These are phyloP conservation scores for Rhodotorula graminis DNA, from an alignment of 768 basidiomycete species.

Conservation along the genomic window DNA sequence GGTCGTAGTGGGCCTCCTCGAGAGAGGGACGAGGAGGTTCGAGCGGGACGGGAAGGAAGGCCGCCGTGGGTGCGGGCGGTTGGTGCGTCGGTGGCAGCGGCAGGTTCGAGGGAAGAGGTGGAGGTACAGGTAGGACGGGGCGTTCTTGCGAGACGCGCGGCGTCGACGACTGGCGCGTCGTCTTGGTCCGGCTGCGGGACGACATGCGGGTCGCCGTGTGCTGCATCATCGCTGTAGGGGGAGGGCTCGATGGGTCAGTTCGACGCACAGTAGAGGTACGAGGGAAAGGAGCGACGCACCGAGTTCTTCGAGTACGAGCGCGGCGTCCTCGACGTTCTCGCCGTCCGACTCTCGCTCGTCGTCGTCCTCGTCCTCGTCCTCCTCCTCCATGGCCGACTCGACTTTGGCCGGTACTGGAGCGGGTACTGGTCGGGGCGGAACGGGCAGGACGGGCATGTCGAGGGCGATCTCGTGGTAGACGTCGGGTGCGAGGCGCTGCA, in stretches of 20 bases:
- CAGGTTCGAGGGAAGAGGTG: not conserved
- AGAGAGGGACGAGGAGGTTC: too few species aligned
- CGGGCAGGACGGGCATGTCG: not conserved
- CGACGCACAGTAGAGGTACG: not conserved
- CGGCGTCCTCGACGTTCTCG: constrained; percentile 17
- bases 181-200: not conserved
- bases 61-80: not conserved
- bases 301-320: constrained; percentile 17
- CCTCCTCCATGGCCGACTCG: too few species aligned
- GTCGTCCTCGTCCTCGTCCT: not conserved
- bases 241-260: not conserved
- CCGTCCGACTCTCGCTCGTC: constrained; percentile 10
- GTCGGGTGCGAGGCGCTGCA: constrained; percentile 43
- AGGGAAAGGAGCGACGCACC: not conserved
- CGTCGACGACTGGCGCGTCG: not conserved
- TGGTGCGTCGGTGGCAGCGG: not conserved
- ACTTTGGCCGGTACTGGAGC: too few species aligned
- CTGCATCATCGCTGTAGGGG: not conserved
- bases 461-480: not conserved
- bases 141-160: not conserved
- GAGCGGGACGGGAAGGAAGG: not conserved
- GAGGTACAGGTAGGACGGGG: not conserved
- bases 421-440: not conserved
- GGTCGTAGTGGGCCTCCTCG: not conserved
- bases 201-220: constrained; percentile 1